Percentiles rank a stretch among this genome's conserved stretches.
Evolutionary conservation across 805 yeast species (phyloP).

Genomic region (Saccharomycopsis sp.): DNA sequence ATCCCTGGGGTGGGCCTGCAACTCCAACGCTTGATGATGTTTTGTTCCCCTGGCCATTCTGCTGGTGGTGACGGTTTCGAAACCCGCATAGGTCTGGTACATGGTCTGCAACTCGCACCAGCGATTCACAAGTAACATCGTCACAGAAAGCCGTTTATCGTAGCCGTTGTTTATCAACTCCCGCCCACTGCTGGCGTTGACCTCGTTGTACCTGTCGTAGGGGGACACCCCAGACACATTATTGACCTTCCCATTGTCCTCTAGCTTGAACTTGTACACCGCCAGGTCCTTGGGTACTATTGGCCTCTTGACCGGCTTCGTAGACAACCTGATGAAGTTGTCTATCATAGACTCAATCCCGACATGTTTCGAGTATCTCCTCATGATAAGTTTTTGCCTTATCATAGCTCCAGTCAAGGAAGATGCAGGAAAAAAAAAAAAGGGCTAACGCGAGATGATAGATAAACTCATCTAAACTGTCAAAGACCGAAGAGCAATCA

Average conservation of each 20-base stretch:
- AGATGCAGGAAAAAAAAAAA: no score
- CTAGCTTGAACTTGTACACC: conserved; percentile 1
- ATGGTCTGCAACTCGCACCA: conserved; percentile 64
- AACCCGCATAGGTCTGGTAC: conserved; percentile 37
- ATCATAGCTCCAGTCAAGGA: no score
- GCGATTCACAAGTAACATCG: conserved; percentile 44
- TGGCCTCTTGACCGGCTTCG: no score
- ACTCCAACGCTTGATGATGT: conserved; percentile 42
- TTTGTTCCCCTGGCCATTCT: conserved; percentile 38
- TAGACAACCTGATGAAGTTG: no score
- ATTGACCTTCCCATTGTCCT: neutral
- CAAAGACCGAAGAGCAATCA: no score
- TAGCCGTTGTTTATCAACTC: neutral
- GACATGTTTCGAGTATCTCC: no score
- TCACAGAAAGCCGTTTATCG: conserved; percentile 23
- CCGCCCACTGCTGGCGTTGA: neutral
- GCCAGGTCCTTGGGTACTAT: no score
- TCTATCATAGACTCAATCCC: no score
- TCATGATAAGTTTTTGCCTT: no score
- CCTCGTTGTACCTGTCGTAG: neutral
- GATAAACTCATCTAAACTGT: no score
- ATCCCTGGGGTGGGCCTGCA: conserved; percentile 33
- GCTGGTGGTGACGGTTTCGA: conserved; percentile 29
- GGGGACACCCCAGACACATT: conserved; percentile 1
- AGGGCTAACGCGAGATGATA: no score